Base-by-base conservation (phyloP, 441 rosid genomes). In the Populus hybrid region DNA sequence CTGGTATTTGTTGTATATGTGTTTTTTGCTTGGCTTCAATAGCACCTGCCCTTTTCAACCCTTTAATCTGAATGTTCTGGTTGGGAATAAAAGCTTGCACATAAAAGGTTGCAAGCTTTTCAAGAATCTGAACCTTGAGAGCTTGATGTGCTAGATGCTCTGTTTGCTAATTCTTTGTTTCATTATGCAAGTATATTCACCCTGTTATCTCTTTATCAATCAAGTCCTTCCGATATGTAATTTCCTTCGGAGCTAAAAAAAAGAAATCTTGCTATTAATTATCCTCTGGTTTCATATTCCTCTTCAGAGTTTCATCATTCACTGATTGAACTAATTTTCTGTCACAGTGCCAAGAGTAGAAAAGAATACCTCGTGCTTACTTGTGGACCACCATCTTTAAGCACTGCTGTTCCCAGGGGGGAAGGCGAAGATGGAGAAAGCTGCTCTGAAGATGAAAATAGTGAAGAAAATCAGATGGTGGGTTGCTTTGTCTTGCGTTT, bases 361-460 rank as follows among this genome's bases (percentile, higher is more conserved):
- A 95, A 95, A 85, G 97, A 94, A 82, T 94, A 86, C 82, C 86
- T 95, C 67, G 98, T 94, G 72, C 95, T 94, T 78, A 87, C 95
- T 24, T 95, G 98, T 79, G 98, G 97, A 26, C 89, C 90, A 2
- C 88, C 92, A 34, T 89, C 93, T 46, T 0, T 87, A 30, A 80
- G 80, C 78, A 74, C 91, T 21, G 78, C 89, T 0, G 75, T 80
- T 77, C 93, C 90, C 5, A 74, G 77, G 1, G 93, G 89, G 68
- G 88, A 92, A 75, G 89, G 77, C 7, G 91, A 81, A 80, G 84
- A 83, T 66, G 90, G 84, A 72, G 95, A 89, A 69, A 82, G 90
- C 85, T 77, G 85, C 82, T 91, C 94, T 0, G 95, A 90, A 0
- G 89, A 88, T 28, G 95, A 90, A 10, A 81, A 74, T 46, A 86